Evolutionary conservation across 768 basidiomycete species (phyloP), one percentile per base, ranked within the genome.

Genomic region (Amanita exitialis): DNA sequence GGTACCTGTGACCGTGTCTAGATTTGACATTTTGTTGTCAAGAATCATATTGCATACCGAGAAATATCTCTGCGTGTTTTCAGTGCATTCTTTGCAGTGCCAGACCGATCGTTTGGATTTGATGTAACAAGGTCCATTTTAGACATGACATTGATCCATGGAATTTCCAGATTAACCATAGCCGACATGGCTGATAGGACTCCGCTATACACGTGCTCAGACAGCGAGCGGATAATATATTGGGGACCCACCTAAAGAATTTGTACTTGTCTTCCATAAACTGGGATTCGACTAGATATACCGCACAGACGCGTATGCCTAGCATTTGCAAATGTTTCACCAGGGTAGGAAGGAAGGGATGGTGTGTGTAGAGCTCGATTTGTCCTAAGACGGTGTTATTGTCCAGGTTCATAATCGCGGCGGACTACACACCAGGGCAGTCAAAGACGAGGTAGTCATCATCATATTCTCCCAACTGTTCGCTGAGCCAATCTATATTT

Each of bases 191-290:
- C 96, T 38, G 89, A 90, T 51, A 99, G 75, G 6, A 98, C 95
- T 16, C 96, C 96, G 53, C 91, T 91, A 57, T 32, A 47, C 51
- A 54, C 43, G 28, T 13, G 28, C 49, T 54, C 28, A 50, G 54
- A 35, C 30, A 15, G 21, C 6, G n/a, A 37, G 34, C 43, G 21
- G 39, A 16, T 21, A 47, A 12, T 27, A 48, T 52, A 39, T 52
- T 47, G 21, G 20, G 27, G 47, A 28, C 57, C 30, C 44, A 84
- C 89, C 87, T 87, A 68, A 99, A 99, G 69, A 96, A 99, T 62
- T 99, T 99, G 66, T 92, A 89, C 57, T 88, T 86, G 66, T 99
- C 96, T 68, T 99, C 96, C 92, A 98, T 98, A 69, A 99, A 99
- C 59, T 99, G 96, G 0, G 90, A 93, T 62, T 99, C 96, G 55